phyloP scores from a whole-genome alignment of 2,329 filamentous ascomycete species.

The Stagonosporopsis tanaceti region DNA sequence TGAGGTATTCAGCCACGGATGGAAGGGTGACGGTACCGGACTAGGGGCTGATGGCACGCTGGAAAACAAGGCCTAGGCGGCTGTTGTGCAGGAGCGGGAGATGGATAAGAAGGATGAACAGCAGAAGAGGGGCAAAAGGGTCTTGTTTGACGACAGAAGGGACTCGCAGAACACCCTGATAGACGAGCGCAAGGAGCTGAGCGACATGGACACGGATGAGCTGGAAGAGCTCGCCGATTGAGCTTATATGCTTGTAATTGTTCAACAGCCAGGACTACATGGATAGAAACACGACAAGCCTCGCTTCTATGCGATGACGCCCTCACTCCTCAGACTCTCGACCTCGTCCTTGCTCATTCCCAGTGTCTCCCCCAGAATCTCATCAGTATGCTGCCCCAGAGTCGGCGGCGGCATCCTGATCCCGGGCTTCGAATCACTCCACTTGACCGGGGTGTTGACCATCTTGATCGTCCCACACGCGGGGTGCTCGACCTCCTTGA shows the following conservation, averaged over 20 bases:
- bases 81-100: background rate
- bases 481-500: conserved; percentile 84
- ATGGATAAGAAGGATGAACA: background rate
- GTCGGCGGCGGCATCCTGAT: conserved; percentile 82
- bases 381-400: conserved; percentile 62
- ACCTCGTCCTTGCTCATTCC: conserved; percentile 45
- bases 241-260: background rate
- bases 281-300: background rate
- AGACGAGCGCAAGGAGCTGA: conserved; percentile 3
- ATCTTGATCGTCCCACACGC: conserved; percentile 86
- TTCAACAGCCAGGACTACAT: background rate
- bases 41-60: conserved; percentile 40
- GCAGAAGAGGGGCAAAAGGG: background rate
- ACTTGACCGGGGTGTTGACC: conserved; percentile 94
- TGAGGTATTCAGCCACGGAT: conserved; percentile 64
- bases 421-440: conserved; percentile 79
- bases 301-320: conserved; percentile 43
- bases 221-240: conserved; percentile 13
- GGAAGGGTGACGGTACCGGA: conserved; percentile 46
- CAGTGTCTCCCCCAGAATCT: conserved; percentile 43
- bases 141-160: background rate
- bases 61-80: conserved; percentile 17
- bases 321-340: conserved; percentile 41
- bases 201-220: conserved; percentile 17
- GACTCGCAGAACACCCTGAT: background rate